Base-by-base conservation (phyloP, 768 basidiomycete genomes). In the Lactarius pseudohatsudake region DNA sequence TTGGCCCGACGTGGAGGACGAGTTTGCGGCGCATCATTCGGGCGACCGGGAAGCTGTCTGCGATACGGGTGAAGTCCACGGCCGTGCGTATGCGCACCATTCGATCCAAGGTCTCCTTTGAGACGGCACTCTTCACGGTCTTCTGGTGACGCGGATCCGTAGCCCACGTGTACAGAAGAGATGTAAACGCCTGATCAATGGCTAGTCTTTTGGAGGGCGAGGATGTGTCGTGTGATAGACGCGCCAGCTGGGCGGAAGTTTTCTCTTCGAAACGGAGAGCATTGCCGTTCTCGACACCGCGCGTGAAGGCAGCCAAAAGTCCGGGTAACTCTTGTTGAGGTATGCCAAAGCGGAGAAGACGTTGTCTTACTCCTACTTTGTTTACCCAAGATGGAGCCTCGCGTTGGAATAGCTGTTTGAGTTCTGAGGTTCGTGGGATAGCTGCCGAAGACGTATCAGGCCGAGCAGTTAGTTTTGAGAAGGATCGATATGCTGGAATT, bases 1-100 rank as follows among this genome's bases (percentile, higher is more conserved):
- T 98, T 0, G 97, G 97, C 0, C 96, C 97, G 47, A 99, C 94
- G 72, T 99, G 96, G 81, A 98, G 88, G 75, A 96, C 89, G 71
- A 98, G 80, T 71, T 88, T 92, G 22, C 96, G 84, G 20, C 81
- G 82, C 69, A 87, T 78, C 13, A 75, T 72, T 11, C 96, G 86
- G 0, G 94, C 86, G 10, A 61, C 20, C 0, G 78, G 72, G 71
- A 74, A 87, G 13, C 77, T 73, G 65, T 87, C 86, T 0, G 81
- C 82, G 20, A 81, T 74, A 41, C 68, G 57, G 8, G 70, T 68
- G n/a, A 88, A 80, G 20, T 67, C 72, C 10, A 75, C 69, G 10
- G 85, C 66, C 13, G 81, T 79, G 15, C 72, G 65, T 28, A 70
- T 58, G 7, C 78, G 67, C 41, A 83, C 71, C 22, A 68, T 64